These are phyloP conservation scores for Synura sp. DNA, from an alignment of 352 stramenopile genomes.

Conservation along the genomic window DNA sequence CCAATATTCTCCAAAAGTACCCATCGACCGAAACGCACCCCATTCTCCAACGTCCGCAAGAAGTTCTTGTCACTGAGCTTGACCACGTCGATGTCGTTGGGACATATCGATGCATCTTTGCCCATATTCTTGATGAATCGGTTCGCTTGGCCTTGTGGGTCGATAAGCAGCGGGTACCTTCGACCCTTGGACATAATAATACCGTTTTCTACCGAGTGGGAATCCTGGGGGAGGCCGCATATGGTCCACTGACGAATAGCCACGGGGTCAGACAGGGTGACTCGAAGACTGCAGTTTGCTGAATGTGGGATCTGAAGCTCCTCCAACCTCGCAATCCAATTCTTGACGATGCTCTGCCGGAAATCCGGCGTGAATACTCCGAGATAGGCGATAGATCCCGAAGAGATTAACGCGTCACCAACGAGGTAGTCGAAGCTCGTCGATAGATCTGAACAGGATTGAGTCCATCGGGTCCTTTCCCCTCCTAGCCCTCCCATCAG, in stretches of 20 bases:
- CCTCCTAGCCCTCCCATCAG: conserved; percentile 77
- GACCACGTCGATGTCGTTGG: conserved; percentile 73
- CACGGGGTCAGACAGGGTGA: conserved; percentile 77
- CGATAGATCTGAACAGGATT: conserved; percentile 70
- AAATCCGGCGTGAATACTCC: conserved; percentile 87
- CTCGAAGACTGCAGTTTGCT: conserved; percentile 70
- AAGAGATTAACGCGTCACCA: conserved; percentile 80
- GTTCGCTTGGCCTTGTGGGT: conserved; percentile 84
- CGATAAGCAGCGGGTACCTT: conserved; percentile 80
- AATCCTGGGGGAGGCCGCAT: conserved; percentile 76
- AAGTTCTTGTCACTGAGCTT: conserved; percentile 77
- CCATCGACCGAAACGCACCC: conserved; percentile 83
- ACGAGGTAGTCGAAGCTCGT: conserved; percentile 75
- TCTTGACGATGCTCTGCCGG: conserved; percentile 66
- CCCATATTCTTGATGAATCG: conserved; percentile 88
- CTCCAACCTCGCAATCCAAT: conserved; percentile 71
- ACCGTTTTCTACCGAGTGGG: conserved; percentile 81
- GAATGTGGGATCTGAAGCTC: conserved; percentile 70
- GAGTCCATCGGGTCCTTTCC: conserved; percentile 77
- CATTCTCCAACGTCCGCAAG: conserved; percentile 67
- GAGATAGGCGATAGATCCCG: conserved; percentile 83
- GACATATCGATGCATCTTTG: conserved; percentile 55
- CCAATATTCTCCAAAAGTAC: conserved; percentile 78
- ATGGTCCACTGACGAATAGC: conserved; percentile 82
- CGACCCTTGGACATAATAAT: conserved; percentile 81